Evolutionary conservation across 768 basidiomycete genomes (phyloP), one percentile per base, ranked within the genome.

Genomic region (Pleurotus sapidus): DNA sequence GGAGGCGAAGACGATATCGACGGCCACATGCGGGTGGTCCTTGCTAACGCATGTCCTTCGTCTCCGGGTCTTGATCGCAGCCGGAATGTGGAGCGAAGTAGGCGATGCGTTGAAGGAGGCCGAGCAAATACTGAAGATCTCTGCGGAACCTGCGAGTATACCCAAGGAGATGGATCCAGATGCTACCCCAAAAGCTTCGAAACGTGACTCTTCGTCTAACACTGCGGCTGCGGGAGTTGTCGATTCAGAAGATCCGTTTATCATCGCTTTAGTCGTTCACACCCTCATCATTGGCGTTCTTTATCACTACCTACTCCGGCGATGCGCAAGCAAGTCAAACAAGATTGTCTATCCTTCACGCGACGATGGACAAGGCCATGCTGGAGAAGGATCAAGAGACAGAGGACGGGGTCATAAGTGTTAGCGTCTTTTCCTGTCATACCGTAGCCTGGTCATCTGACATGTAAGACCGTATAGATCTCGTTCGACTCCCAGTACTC

Each of bases 331-430:
- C 74, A 12, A 77, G 82, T 0, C 74, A 80, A n/a, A 67, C 72
- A 6, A 72, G 89, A 17, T 70, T 91, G 34, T 73, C 78, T 38
- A 74, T 75, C 46, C 67, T 93, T 1, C 90, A 93, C 66, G 74
- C 78, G n/a, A 68, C 89, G 24, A 76, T 92, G 50, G 91, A 92
- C 63, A 72, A 78, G 1, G 84, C 81, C 1, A 78, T 75, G 62
- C 48, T 83, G 25, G 77, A 57, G 64, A 68, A 47, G 11, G 24
- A 50, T 25, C 42, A 49, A 30, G 38, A 25, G 11, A 57, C 24
- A 45, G 66, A 65, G 67, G 74, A 59, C 59, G 78, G 79, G 3
- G 65, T 79, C 30, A 66, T 76, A 27, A 65, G 72, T 54, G 70
- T 74, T 27, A 3, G 59, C 56, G 23, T 38, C 47, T 58, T 39